These are phyloP conservation scores for Deinandra increscens DNA, from an alignment of 129 eudicot species.

Conservation along the genomic window DNA sequence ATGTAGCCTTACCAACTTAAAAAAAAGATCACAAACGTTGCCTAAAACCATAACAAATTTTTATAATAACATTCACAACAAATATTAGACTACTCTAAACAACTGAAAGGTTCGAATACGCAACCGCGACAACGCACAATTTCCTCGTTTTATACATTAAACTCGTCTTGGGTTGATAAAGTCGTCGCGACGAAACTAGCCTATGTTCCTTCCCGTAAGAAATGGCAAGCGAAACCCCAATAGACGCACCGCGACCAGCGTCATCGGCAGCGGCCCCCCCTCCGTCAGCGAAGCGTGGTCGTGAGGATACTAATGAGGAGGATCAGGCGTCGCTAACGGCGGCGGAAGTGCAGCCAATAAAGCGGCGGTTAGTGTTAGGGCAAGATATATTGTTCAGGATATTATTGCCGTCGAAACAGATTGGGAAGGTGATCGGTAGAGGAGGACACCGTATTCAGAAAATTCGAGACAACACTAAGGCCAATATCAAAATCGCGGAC, in stretches of 20 bases:
- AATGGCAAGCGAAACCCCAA: constrained; percentile 40
- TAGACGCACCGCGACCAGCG: constrained; percentile 27
- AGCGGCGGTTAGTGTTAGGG: constrained; percentile 57
- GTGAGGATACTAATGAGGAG: constrained; percentile 41
- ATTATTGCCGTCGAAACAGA: constrained; percentile 80
- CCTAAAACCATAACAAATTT: too few relatives aligned
- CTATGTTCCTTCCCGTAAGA: background rate
- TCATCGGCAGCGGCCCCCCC: constrained; percentile 23
- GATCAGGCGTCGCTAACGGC: constrained; percentile 20
- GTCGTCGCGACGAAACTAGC: too few relatives aligned
- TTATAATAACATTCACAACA: too few relatives aligned
- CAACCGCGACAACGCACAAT: too few relatives aligned
- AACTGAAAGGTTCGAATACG: too few relatives aligned
- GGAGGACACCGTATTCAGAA: constrained; percentile 85
- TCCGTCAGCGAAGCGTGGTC: constrained; percentile 55
- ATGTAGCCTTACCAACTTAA: too few relatives aligned
- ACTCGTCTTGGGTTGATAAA: too few relatives aligned
- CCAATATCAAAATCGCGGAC: constrained; percentile 84
- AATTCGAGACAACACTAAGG: constrained; percentile 74
- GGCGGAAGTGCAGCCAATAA: constrained; percentile 49
- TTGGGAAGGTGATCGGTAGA: constrained; percentile 89
- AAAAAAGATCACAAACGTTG: too few relatives aligned
- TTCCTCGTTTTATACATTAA: too few relatives aligned
- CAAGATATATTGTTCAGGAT: constrained; percentile 75
- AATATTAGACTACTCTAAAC: too few relatives aligned